phyloP scores from a whole-genome alignment of 208 protist species.

The Trypanosoma brucei region DNA sequence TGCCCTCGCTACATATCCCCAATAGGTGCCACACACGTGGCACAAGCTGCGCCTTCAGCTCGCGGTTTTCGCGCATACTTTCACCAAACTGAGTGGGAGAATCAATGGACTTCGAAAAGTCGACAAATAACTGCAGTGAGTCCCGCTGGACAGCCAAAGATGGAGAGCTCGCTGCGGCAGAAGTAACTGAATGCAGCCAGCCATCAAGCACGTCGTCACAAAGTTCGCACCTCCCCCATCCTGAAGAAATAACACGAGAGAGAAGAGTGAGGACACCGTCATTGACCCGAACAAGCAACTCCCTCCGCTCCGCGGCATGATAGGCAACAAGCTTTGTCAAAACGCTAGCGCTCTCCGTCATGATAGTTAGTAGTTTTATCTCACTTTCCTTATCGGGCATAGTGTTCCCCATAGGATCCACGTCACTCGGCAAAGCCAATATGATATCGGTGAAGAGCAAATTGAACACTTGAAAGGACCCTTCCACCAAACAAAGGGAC shows the following conservation, averaged over 20 bases:
- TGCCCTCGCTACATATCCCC: background rate
- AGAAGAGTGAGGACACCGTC: slow-evolving; percentile 12
- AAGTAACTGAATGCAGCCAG: slow-evolving; percentile 9
- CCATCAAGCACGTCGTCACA: background rate
- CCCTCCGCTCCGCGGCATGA: background rate
- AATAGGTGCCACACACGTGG: slow-evolving; percentile 18
- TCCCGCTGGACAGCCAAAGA: slow-evolving; percentile 2
- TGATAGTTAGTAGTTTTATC: background rate
- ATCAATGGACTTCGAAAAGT: slow-evolving; percentile 1
- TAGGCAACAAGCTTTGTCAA: background rate
- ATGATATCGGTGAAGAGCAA: background rate
- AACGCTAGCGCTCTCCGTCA: slow-evolving; percentile 3
- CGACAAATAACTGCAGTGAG: slow-evolving; percentile 6
- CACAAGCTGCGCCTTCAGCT: slow-evolving; percentile 3
- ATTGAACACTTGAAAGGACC: background rate
- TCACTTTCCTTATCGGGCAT: background rate
- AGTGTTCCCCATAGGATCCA: background rate
- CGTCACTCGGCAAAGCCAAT: background rate
- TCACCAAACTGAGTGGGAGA: background rate
- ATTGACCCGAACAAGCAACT: slow-evolving; percentile 1
- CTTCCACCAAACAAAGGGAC: background rate
- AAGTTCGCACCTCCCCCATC: background rate
- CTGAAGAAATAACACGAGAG: background rate
- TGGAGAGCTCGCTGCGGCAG: background rate
- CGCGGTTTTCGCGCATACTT: background rate